phyloP scores from a whole-genome alignment of 495 filamentous ascomycete species.

The Penicillium crystallinum region DNA sequence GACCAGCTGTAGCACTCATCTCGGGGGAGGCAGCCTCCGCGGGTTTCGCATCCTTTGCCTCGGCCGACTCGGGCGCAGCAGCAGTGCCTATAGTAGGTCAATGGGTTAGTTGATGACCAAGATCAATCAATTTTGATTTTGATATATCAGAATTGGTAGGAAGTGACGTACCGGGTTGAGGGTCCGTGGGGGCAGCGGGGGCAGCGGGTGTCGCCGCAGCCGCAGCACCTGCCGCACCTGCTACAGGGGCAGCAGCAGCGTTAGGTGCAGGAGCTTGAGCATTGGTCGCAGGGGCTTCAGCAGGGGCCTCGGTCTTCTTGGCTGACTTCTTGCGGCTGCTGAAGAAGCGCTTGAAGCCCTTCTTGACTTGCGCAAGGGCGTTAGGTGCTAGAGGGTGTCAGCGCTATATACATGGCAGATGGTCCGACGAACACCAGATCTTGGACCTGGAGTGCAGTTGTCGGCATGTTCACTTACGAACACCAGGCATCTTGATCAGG shows the following conservation, averaged over 20 bases:
- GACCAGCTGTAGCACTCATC: not conserved
- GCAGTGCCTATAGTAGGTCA: not conserved
- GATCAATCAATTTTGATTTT: not conserved
- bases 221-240: not conserved
- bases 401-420: not conserved
- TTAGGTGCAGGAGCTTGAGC: too few species aligned
- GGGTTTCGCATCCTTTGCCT: not conserved
- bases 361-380: constrained; percentile 6
- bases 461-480: not conserved
- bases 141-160: not conserved
- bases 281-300: not conserved
- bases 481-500: constrained; percentile 4
- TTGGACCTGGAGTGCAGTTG: not conserved
- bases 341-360: constrained; percentile 6
- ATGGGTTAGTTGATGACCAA: not conserved
- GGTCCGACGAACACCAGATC: not conserved
- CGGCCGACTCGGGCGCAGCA: not conserved
- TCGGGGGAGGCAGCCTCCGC: not conserved
- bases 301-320: not conserved
- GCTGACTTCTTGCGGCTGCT: constrained; percentile 2
- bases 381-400: not conserved
- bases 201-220: not conserved
- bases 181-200: not conserved
- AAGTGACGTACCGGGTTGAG: not conserved
- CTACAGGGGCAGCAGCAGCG: not conserved